Percentiles rank a stretch among this genome's conserved stretches.
Conservation (phyloP, 495 filamentous ascomycete species). For the Xylaria longipes region DNA sequence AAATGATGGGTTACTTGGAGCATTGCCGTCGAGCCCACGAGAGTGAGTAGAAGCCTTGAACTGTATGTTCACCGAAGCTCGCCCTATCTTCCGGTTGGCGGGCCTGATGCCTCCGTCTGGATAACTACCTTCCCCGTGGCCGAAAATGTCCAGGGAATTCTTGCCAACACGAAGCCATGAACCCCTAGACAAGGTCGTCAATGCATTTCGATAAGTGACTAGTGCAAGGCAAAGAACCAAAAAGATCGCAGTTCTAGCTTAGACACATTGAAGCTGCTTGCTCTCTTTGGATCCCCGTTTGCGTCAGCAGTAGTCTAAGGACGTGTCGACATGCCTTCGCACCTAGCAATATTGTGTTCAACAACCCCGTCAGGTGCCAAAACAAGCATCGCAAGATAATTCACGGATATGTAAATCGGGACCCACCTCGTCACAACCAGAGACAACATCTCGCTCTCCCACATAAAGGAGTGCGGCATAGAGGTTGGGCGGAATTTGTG, state of each 20-base stretch:
- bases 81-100: background rate
- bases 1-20: background rate
- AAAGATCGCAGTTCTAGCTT: background rate
- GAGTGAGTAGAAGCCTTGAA: background rate
- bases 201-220: background rate
- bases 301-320: no score
- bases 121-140: background rate
- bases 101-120: background rate
- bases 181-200: background rate
- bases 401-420: background rate
- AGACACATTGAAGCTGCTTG: background rate
- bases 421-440: background rate
- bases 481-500: background rate
- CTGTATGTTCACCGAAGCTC: background rate
- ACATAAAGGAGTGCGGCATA: background rate
- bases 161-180: background rate
- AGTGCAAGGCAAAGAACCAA: background rate
- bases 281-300: background rate
- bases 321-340: background rate
- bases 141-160: background rate
- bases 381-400: background rate
- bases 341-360: background rate
- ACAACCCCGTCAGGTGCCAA: background rate
- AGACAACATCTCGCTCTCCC: background rate
- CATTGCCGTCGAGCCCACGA: no score